Conservation (phyloP, 2,329 filamentous ascomycete genomes). For the Pseudogymnoascus sp. region DNA sequence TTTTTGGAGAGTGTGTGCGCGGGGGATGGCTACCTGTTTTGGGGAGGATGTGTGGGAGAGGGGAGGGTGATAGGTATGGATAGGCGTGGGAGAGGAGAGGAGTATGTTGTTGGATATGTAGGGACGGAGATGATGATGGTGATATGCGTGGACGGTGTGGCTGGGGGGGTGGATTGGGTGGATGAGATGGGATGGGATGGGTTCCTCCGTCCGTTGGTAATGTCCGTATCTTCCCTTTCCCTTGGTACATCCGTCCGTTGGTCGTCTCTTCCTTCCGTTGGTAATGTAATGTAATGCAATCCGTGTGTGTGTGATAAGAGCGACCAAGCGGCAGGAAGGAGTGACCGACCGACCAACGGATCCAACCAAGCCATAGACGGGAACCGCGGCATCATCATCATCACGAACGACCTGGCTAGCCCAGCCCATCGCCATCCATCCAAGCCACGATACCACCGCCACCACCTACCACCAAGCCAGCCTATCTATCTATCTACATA, state of each 20-base stretch:
- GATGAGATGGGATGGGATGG: background rate
- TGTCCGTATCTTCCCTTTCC: background rate
- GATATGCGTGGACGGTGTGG: background rate
- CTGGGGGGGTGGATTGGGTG: background rate
- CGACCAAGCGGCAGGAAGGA: too few relatives aligned
- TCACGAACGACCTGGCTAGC: background rate
- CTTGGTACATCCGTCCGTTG: background rate
- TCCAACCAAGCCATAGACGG: background rate
- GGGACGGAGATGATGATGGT: background rate
- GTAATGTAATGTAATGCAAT: background rate
- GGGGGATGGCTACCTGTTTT: background rate
- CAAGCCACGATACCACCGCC: background rate
- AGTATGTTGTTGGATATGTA: background rate
- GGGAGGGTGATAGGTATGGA: background rate
- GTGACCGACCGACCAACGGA: too few relatives aligned
- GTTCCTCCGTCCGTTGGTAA: background rate
- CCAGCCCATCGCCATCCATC: background rate
- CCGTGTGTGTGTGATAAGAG: background rate
- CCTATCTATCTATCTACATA: too few relatives aligned
- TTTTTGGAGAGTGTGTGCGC: background rate
- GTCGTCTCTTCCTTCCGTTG: background rate
- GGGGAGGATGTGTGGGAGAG: background rate
- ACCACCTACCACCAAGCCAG: too few relatives aligned
- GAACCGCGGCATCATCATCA: background rate
- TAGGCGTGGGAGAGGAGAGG: background rate